Evolutionary conservation across 257 asterid species (phyloP), one percentile per base, ranked within the genome.

Genomic region (Hygrophila difformis): DNA sequence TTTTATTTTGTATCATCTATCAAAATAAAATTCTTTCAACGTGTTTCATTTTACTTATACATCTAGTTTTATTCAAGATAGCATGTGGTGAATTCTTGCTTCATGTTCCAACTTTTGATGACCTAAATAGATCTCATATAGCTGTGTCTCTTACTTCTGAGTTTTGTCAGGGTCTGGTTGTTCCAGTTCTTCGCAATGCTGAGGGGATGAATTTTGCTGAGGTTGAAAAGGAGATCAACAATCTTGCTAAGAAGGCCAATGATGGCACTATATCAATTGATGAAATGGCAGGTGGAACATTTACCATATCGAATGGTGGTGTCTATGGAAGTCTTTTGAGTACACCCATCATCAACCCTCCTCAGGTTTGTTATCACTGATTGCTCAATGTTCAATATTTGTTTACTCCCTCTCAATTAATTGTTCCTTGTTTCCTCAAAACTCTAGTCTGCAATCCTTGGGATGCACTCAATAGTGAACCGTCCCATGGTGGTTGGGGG

Each of bases 401-500:
- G 29, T 18, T 29, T 24, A 31, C 49, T 49, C 33, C 8, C 26
- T 46, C n/a, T 21, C 23, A 34, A 40, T 14, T 13, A 19, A 29
- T 12, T 7, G 18, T 45, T 45, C 5, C 40, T 46, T 29, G 6
- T 44, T 56, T 59, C 33, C 33, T 24, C 42, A 47, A 49, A 60
- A 63, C 49, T 60, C 60, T 60, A 89, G 98, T 89, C 98, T 47
- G 98, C 98, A 42, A 89, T 89, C 55, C 68, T 89, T 62, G 96
- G 98, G 13, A 89, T 89, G 96, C 98, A 89, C 69, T 89, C 98
- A 0, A 89, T 85, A 34, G 94, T 89, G 61, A 79, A 51, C 65
- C 96, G 98, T 26, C 94, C 98, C 5, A 85, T 85, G 98, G 94
- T 89, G 8, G 92, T 89, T 34, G 98, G 94, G 41, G 94, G 93